Percentiles rank a stretch among this genome's conserved stretches.
These are phyloP conservation scores for Sporothrix dimorphospora DNA, from an alignment of 2,329 filamentous ascomycete genomes.

Conservation along the genomic window DNA sequence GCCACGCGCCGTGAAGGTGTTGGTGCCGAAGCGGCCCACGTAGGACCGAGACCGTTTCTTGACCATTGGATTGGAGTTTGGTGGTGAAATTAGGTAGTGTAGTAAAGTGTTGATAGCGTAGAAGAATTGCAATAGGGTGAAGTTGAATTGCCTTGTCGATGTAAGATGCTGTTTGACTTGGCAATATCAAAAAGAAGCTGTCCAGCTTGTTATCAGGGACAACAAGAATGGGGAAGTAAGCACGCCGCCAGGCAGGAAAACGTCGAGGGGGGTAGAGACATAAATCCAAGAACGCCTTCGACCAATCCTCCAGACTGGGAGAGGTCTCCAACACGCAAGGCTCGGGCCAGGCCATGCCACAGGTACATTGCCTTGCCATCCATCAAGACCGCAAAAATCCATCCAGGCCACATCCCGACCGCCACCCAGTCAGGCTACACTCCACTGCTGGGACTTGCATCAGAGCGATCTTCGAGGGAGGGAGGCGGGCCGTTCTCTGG, in stretches of 20 bases:
- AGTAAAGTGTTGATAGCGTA: not conserved
- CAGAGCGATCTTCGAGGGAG: not conserved
- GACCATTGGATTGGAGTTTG: not conserved
- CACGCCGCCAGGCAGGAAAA: not conserved
- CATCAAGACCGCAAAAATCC: not conserved
- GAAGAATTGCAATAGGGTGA: not conserved
- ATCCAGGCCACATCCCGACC: not conserved
- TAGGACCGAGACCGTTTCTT: slow-evolving; percentile 19
- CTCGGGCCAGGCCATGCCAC: not conserved
- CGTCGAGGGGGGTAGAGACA: not conserved
- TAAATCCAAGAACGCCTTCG: not conserved
- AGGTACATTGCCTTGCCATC: not conserved
- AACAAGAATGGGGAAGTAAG: not conserved
- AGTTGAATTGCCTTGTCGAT: no score
- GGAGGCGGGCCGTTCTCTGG: slow-evolving; percentile 3
- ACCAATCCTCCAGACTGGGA: not conserved
- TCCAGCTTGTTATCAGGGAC: not conserved
- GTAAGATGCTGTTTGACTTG: not conserved
- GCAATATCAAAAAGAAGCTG: not conserved
- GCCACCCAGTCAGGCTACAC: not conserved
- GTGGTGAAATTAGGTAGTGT: not conserved
- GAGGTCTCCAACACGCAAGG: not conserved
- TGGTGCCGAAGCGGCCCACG: slow-evolving; percentile 20
- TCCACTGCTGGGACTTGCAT: not conserved
- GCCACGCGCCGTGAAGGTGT: not conserved